These are phyloP conservation scores for Phlyctochytrium arcticum DNA, from an alignment of 192 early-diverging fungal genomes.

Conservation along the genomic window DNA sequence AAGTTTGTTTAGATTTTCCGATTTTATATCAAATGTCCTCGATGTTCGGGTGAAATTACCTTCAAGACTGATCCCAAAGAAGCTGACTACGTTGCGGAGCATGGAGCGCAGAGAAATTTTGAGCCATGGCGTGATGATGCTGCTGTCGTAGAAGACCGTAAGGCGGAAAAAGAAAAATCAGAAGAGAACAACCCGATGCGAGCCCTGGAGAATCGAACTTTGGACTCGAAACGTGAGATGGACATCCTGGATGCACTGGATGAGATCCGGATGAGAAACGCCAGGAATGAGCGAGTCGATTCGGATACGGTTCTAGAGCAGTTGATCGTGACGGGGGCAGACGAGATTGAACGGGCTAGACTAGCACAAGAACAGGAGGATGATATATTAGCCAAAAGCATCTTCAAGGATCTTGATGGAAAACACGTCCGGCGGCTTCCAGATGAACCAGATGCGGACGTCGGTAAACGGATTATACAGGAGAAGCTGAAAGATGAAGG, in stretches of 20 bases:
- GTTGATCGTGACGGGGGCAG: constrained; percentile 28
- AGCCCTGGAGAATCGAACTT: constrained; percentile 89
- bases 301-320: constrained; percentile 58
- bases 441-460: constrained; percentile 33
- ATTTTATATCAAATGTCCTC: constrained; percentile 81
- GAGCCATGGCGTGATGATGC: constrained; percentile 84
- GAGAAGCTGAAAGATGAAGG: neutral
- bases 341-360: constrained; percentile 26
- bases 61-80: constrained; percentile 98
- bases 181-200: constrained; percentile 94
- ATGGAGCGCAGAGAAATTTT: constrained; percentile 91
- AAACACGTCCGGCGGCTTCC: constrained; percentile 56
- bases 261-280: constrained; percentile 88
- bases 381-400: constrained; percentile 50
- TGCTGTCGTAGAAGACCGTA: constrained; percentile 50
- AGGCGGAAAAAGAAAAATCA: constrained; percentile 61
- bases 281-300: constrained; percentile 72
- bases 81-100: constrained; percentile 89
- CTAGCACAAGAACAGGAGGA: constrained; percentile 59
- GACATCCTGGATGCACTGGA: constrained; percentile 96
- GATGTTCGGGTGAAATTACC: constrained; percentile 95
- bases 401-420: constrained; percentile 66
- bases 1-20: constrained; percentile 31
- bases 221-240: constrained; percentile 94
- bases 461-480: neutral